Evolutionary conservation across 129 eudicot species (phyloP), one percentile per base, ranked within the genome.

Genomic region (Artemisia argyi): DNA sequence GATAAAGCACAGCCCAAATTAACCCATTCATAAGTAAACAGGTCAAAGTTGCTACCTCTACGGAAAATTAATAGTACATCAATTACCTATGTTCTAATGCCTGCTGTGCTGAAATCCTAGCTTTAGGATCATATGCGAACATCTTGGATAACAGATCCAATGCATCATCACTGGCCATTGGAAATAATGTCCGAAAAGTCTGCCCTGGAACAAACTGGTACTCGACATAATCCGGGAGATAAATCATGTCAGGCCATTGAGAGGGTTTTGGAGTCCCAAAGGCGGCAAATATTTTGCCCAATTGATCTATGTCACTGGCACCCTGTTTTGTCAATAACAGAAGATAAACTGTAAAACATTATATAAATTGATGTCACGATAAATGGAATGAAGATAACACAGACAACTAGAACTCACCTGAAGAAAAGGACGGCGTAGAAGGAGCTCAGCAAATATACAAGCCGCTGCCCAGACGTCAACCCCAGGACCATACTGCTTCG

Each of bases 391-490:
- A 32, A 64, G n/a, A n/a, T n/a, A n/a, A n/a, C n/a, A n/a, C n/a
- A n/a, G n/a, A n/a, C n/a, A n/a, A 15, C 49, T 5, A 30, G 69
- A 28, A 48, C 52, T 69, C 47, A 87, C 98, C 90, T 89, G 98
- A 63, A 92, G 80, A 74, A 92, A 92, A 61, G 98, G 98, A 28
- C 95, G 81, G 47, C 98, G 94, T 22, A 92, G 65, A 56, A 92
- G 91, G 42, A 92, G 95, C 69, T 92, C 96, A 57, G 96, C 98
- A 74, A 92, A 92, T 57, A 92, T 90, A 76, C 98, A 89, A 77
- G 98, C 98, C n/a, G 98, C 98, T 79, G 96, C 98, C 98, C 98
- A 92, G 8, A 92, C 87, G 75, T 92, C 98, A 30, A 92, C 98
- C 53, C 91, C 96, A 17, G 98, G 89, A 64, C 98, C 98, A 68